Conservation (phyloP, 2,329 filamentous ascomycete genomes). For the Colletotrichum tabaci region DNA sequence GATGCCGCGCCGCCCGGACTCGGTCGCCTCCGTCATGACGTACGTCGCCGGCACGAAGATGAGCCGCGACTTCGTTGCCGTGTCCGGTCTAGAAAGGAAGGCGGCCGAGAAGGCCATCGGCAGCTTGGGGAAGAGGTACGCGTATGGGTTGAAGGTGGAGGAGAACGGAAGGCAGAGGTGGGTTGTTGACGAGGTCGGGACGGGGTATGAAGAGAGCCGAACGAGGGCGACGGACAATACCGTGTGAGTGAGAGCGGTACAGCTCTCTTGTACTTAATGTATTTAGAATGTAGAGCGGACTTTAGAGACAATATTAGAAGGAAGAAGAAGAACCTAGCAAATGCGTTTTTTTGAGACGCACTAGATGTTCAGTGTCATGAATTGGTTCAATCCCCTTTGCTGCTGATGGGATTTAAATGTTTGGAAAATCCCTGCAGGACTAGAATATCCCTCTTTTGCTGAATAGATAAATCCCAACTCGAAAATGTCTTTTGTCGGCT, state of each 20-base stretch:
- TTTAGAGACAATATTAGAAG: too few species aligned
- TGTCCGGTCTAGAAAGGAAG: constrained; percentile 20
- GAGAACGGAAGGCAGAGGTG: neutral
- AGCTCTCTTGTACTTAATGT: neutral
- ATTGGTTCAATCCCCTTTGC: too few species aligned
- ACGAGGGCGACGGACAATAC: neutral
- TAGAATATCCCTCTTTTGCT: too few species aligned
- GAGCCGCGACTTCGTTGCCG: constrained; percentile 42
- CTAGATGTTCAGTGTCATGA: neutral
- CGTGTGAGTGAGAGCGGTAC: neutral
- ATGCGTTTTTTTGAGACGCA: neutral
- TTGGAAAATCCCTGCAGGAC: too few species aligned
- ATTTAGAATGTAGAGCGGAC: neutral
- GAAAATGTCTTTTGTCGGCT: too few species aligned
- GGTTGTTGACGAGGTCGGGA: neutral
- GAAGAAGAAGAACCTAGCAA: neutral
- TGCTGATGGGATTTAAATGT: too few species aligned
- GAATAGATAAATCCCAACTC: too few species aligned
- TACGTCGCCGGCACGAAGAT: constrained; percentile 46
- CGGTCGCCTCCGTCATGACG: constrained; percentile 46
- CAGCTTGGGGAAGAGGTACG: neutral
- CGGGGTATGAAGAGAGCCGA: neutral
- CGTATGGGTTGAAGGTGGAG: neutral
- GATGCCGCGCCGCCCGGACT: constrained; percentile 45
- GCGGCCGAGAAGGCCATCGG: neutral